Base-by-base conservation (phyloP, 768 basidiomycete species). In the Aureoboletus auriporus region DNA sequence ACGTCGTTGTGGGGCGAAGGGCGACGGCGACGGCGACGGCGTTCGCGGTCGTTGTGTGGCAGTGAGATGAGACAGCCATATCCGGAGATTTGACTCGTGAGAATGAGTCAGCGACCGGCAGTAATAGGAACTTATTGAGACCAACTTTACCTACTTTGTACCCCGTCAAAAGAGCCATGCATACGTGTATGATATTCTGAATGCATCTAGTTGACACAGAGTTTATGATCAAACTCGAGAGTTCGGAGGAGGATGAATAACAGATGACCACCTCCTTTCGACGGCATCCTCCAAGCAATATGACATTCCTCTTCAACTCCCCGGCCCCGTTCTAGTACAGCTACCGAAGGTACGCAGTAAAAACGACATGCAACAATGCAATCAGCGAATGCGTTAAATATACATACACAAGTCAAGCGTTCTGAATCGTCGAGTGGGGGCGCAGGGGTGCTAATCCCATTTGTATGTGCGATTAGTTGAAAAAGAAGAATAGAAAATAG, bases 401-500 rank as follows among this genome's bases (percentile, higher is more conserved):
- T 59, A 60, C 59, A 60, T 52, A 61, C 51, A 60, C 49, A 51
- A 37, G 35, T 53, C 44, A 42, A 47, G 35, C 42, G 20, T 55
- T 52, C 52, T 46, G 46, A 33, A 50, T 48, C 37, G 42, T 33
- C 44, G 48, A 49, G 43, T 20, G 45, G 39, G 42, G 54, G 30
- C 8, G 13, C 36, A 39, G 47, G 51, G 26, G 10, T 34, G 28
- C 33, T 36, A 16, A 46, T 47, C 52, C 46, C 55, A 42, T 44
- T 49, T 44, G 36, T 54, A 47, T 50, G 43, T 52, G 47, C 49
- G 43, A 50, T 51, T 50, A 59, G 20, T 27, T 36, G 26, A 36
- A 41, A 35, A 30, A 13, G 17, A 41, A 46, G 13, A 17, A 28
- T 28, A 12, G 42, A 46, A 17, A 49, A 52, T 51, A 55, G 47